Base-by-base conservation (phyloP, 495 filamentous ascomycete genomes). In the Choiromyces venosus region DNA sequence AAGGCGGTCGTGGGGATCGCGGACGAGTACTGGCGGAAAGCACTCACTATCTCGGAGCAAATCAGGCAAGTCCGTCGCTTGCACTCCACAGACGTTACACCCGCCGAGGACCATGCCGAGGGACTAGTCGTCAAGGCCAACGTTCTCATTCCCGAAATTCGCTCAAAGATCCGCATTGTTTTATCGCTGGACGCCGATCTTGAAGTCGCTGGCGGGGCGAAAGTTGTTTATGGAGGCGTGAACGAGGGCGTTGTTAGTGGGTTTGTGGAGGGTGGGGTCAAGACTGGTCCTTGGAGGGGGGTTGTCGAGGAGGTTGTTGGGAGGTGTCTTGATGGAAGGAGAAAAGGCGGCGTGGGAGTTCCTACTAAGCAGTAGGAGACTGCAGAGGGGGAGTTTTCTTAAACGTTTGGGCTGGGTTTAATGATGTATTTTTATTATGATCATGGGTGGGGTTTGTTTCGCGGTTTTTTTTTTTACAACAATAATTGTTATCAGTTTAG, bases 1-100 rank as follows among this genome's bases (percentile, higher is more conserved):
- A 84, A 84, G n/a, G 83, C 84, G 25, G 81, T 92, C 16, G 83
- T 93, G 14, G 33, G 39, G 4, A 80, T 87, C 7, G 85, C 93
- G 42, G 85, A 85, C 76, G 79, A 68, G 0, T 86, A 84, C 18
- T 94, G 92, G 92, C 84, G 87, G 36, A 86, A 82, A 37, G 89
- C 89, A 18, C 83, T 79, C 29, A 74, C 77, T 0, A 84, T 89
- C 4, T 83, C 85, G 4, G 83, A 86, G 16, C 85, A 89, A 14
- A 84, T 91, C 64, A 84, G 86, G 9, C 81, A 69, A 9, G 78
- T 80, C 40, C 77, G 78, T 9, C 46, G 52, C 6, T 67, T 72
- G 74, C 72, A 77, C 42, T 73, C 75, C 2, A 52, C 44, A 19
- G 33, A 37, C 0, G 66, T 77, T 12, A 29, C 52, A 2, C 52